Percentiles rank a stretch among this genome's conserved stretches.
These are phyloP conservation scores for Gryganskiella cystojenkinii DNA, from an alignment of 192 early-diverging fungal species.

Conservation along the genomic window DNA sequence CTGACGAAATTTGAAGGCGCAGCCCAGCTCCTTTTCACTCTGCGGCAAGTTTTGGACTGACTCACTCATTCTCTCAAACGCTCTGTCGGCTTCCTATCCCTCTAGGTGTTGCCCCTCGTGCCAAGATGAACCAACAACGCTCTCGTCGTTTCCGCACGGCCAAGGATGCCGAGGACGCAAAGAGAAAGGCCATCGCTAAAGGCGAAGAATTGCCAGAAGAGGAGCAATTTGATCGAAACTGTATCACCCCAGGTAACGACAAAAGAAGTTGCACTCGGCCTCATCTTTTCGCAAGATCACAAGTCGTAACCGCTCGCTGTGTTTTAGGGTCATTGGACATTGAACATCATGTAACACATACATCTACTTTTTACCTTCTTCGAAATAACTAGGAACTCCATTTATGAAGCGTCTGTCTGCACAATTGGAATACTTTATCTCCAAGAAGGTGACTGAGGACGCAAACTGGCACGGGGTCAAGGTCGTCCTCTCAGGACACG, in stretches of 20 bases:
- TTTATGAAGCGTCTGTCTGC: constrained; percentile 94
- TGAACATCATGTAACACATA: no score
- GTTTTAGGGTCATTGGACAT: no score
- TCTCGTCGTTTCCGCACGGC: constrained; percentile 96
- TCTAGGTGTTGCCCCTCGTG: constrained; percentile 91
- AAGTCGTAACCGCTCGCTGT: no score
- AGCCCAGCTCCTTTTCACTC: no score
- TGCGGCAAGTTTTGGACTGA: no score
- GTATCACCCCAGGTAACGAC: constrained; percentile 91
- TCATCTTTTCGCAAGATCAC: no score
- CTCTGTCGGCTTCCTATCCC: neutral
- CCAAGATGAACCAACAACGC: constrained; percentile 99
- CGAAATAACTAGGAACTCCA: constrained; percentile 82
- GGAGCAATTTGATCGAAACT: constrained; percentile 93
- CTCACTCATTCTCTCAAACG: neutral
- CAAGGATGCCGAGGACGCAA: constrained; percentile 78
- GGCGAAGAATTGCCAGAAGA: constrained; percentile 79
- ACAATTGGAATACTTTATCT: constrained; percentile 90
- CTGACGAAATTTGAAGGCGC: no score
- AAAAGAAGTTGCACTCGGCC: neutral
- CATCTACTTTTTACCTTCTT: neutral
- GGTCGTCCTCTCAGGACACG: constrained; percentile 93
- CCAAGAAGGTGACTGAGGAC: constrained; percentile 89
- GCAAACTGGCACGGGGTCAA: constrained; percentile 91
- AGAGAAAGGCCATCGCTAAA: constrained; percentile 69